These are phyloP conservation scores for Bruguiera gymnorhiza DNA, from an alignment of 345 rosid species.

Conservation along the genomic window DNA sequence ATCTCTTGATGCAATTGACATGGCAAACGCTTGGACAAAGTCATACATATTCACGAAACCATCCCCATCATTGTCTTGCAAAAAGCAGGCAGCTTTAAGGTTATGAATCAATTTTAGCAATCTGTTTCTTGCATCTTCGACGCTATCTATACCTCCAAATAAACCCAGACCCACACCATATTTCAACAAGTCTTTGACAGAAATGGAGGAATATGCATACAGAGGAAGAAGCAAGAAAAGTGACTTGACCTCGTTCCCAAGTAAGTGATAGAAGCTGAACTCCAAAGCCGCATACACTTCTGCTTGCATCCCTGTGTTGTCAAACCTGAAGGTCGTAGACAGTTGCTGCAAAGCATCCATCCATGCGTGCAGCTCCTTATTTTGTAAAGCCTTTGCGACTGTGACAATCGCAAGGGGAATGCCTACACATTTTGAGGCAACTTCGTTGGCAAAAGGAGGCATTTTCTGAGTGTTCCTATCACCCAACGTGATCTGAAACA, in stretches of 20 bases:
- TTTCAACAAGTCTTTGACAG: neutral
- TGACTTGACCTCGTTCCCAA: slow-evolving; percentile 20
- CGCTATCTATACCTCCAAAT: neutral
- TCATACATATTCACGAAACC: neutral
- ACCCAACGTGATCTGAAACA: slow-evolving; percentile 22
- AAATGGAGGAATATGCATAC: no score
- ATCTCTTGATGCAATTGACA: neutral
- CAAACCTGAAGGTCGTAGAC: neutral
- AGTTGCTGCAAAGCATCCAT: slow-evolving; percentile 16
- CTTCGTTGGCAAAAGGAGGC: slow-evolving; percentile 3
- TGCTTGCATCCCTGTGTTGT: neutral
- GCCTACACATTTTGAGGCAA: slow-evolving; percentile 24
- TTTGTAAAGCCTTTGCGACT: slow-evolving; percentile 20
- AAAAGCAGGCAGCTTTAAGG: slow-evolving; percentile 2
- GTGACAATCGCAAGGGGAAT: slow-evolving; percentile 27
- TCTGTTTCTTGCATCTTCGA: slow-evolving; percentile 1
- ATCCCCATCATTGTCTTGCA: neutral
- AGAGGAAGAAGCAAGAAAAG: slow-evolving; percentile 23
- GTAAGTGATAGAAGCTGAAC: slow-evolving; percentile 25
- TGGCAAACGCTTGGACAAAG: neutral
- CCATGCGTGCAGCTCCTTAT: slow-evolving; percentile 14
- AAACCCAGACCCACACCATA: slow-evolving; percentile 1
- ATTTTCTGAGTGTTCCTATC: neutral
- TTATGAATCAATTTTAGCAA: neutral
- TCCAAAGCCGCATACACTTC: slow-evolving; percentile 1